Evolutionary conservation across 1,284 basidiomycete genomes (phyloP), one percentile per base, ranked within the genome.

Genomic region (Rhodotorula glutinis): DNA sequence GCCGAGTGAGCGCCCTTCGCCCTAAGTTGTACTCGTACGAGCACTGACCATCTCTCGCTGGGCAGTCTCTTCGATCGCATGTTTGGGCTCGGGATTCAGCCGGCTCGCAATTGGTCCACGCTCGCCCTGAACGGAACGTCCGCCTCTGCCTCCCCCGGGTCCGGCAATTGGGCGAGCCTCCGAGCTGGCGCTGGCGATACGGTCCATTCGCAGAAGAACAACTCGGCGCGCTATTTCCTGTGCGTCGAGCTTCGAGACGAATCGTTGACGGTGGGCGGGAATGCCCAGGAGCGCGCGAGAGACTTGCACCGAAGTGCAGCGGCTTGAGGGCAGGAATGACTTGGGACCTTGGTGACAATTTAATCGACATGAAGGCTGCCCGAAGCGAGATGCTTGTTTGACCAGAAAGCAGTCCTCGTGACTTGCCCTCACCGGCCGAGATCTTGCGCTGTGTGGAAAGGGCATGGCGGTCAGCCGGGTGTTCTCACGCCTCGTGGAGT

Each of bases 381-480:
- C n/a, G n/a, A n/a, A n/a, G n/a, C n/a, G n/a, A n/a, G n/a, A n/a
- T n/a, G n/a, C n/a, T n/a, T n/a, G n/a, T n/a, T n/a, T n/a, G n/a
- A n/a, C n/a, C n/a, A n/a, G n/a, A n/a, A n/a, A n/a, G n/a, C n/a
- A n/a, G n/a, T n/a, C n/a, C n/a, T n/a, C n/a, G n/a, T n/a, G n/a
- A n/a, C n/a, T n/a, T n/a, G n/a, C 86, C 90, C 78, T 98, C 93
- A 57, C 91, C 90, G 4, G 90, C 88, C 54, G 92, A 89, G 77
- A 98, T 91, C 86, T 98, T 98, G 76, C 95, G 86, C 83, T 97
- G 85, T 70, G 96, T 7, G 8, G n/a, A 16, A n/a, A n/a, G n/a
- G 11, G 25, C 27, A 29, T 5, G n/a, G 25, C 16, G n/a, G 7
- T 14, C 10, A 38, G 25, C 25, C 25, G 43, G 4, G 43, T 44